phyloP scores from a whole-genome alignment of 495 filamentous ascomycete species.

The Penicillium dipodomyicola region DNA sequence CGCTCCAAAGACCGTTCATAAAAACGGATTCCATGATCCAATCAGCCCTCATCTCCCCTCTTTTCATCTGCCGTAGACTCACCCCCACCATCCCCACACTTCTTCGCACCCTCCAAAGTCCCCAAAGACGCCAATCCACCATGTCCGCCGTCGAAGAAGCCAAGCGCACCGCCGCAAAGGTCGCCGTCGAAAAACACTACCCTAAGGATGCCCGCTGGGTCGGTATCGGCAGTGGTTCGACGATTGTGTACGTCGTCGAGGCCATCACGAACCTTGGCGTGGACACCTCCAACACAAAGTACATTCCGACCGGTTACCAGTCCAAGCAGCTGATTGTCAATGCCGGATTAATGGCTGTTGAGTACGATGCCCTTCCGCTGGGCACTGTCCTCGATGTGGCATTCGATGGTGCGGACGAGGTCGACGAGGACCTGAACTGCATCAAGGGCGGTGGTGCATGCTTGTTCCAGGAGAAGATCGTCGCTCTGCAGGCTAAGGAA shows the following conservation, averaged over 20 bases:
- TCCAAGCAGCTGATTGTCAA: slow-evolving; percentile 76
- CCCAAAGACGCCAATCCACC: slow-evolving; percentile 33
- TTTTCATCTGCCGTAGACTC: slow-evolving; percentile 15
- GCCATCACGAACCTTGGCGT: slow-evolving; percentile 74
- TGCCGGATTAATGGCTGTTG: slow-evolving; percentile 71
- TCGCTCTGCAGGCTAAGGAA: slow-evolving; percentile 77
- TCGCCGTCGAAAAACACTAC: slow-evolving; percentile 85
- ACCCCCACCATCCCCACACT: slow-evolving; percentile 17
- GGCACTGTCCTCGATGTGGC: slow-evolving; percentile 69
- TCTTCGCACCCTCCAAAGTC: slow-evolving; percentile 3
- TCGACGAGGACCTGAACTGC: slow-evolving; percentile 90
- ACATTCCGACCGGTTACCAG: slow-evolving; percentile 90
- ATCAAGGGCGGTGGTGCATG: slow-evolving; percentile 98
- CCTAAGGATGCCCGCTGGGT: slow-evolving; percentile 66
- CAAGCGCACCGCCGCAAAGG: slow-evolving; percentile 78
- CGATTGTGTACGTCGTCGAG: slow-evolving; percentile 93
- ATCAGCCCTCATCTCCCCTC: slow-evolving; percentile 17
- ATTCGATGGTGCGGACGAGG: slow-evolving; percentile 96
- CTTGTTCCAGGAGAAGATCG: slow-evolving; percentile 96
- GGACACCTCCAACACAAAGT: slow-evolving; percentile 62
- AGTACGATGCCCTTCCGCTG: slow-evolving; percentile 68
- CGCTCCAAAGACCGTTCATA: slow-evolving; percentile 4
- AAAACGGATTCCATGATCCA: slow-evolving; percentile 10
- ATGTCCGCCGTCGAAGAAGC: slow-evolving; percentile 61
- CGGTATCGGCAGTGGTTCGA: slow-evolving; percentile 92